Conservation (phyloP, 2,329 filamentous ascomycete genomes). For the Phyllosticta capitalensis region DNA sequence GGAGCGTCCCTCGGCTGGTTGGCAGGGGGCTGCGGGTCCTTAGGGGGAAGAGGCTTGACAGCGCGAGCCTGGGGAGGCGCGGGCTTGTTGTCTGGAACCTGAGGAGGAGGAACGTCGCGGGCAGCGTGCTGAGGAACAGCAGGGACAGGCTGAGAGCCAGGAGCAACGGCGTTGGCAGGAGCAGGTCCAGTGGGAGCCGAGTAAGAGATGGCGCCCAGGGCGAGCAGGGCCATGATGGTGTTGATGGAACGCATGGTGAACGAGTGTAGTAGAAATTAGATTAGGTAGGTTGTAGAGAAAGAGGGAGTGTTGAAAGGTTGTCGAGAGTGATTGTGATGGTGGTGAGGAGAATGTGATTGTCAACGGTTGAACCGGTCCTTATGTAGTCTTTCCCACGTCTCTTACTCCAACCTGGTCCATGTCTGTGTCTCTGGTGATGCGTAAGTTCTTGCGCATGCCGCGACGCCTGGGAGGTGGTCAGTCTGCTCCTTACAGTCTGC, state of each 20-base stretch:
- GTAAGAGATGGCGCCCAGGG: conserved; percentile 8
- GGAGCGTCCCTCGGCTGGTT: neutral
- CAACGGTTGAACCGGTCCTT: neutral
- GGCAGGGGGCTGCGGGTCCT: neutral
- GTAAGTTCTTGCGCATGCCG: neutral
- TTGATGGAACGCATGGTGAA: conserved; percentile 8
- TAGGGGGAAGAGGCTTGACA: neutral
- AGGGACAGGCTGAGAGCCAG: neutral
- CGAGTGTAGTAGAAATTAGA: neutral
- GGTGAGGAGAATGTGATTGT: neutral
- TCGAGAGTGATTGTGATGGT: neutral
- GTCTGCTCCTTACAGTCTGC: neutral
- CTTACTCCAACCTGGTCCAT: neutral
- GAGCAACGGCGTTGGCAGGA: neutral
- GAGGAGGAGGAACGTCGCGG: neutral
- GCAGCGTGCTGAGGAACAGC: neutral
- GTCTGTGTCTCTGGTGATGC: neutral
- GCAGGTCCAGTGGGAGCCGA: conserved; percentile 1
- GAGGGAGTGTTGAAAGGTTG: neutral
- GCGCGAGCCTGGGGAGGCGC: neutral
- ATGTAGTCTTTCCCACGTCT: neutral
- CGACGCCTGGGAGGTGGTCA: neutral
- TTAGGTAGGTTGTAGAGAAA: neutral
- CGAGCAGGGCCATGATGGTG: conserved; percentile 9
- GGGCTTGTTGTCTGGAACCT: neutral